Evolutionary conservation across 2,329 filamentous ascomycete genomes (phyloP).

Genomic region (Arachnopeziza araneosa): DNA sequence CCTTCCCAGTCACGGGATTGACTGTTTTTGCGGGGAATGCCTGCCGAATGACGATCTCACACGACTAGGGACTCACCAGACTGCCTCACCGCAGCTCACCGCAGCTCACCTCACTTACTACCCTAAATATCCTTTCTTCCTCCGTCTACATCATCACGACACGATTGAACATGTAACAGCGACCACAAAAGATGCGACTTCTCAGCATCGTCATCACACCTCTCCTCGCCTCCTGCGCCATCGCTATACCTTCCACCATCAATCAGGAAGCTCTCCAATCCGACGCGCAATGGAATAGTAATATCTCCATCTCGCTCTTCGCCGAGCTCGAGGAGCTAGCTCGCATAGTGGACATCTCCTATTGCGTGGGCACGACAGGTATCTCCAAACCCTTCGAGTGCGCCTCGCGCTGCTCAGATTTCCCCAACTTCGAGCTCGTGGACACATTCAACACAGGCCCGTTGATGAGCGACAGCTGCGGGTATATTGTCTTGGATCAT

Average conservation of each 20-base stretch:
- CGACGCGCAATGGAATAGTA: conserved; percentile 4
- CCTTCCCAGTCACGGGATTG: background rate
- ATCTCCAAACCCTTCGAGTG: conserved; percentile 80
- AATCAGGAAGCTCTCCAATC: background rate
- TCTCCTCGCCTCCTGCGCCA: conserved; percentile 1
- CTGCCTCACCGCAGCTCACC: conserved; percentile 1
- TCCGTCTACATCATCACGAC: background rate
- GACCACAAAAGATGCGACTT: conserved; percentile 22
- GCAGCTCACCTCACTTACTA: background rate
- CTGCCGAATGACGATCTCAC: conserved; percentile 6
- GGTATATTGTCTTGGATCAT: conserved; percentile 88
- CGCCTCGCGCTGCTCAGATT: conserved; percentile 77
- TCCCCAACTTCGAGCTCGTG: conserved; percentile 71
- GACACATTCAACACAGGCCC: conserved; percentile 85
- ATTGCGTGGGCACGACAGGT: conserved; percentile 84
- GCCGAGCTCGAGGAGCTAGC: conserved; percentile 78
- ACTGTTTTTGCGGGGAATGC: background rate
- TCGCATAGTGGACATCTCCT: conserved; percentile 89
- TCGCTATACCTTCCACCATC: background rate
- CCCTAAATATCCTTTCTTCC: background rate
- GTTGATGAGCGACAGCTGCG: conserved; percentile 83
- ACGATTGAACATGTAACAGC: conserved; percentile 18
- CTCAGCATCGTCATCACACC: conserved; percentile 13
- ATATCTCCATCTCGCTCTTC: conserved; percentile 63
- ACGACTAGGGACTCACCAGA: background rate